Evolutionary conservation across 2,329 filamentous ascomycete genomes (phyloP).

Genomic region (Lasiodiplodia gonubiensis): DNA sequence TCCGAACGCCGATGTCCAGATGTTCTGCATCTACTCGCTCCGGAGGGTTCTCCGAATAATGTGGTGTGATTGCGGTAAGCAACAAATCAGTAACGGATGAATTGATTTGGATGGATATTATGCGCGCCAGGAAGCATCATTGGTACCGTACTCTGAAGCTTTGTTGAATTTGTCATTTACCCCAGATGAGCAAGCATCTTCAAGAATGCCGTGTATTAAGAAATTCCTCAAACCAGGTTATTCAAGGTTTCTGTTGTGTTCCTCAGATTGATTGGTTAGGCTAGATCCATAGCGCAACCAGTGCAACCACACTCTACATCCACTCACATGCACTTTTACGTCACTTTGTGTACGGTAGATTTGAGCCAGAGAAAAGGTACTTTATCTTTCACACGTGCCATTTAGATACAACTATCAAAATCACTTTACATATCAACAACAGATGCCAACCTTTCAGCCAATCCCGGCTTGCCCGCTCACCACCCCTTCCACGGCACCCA

Average conservation of each 20-base stretch:
- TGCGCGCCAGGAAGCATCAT: background rate
- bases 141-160: background rate
- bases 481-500: conserved; percentile 29
- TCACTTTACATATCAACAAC: too few species aligned
- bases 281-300: background rate
- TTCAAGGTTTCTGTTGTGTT: background rate
- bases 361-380: background rate
- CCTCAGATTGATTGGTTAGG: background rate
- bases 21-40: background rate
- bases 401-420: too few species aligned
- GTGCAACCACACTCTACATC: background rate
- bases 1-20: background rate
- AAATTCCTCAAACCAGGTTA: background rate
- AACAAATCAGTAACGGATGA: background rate
- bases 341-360: background rate
- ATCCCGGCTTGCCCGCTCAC: background rate
- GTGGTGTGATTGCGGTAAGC: background rate
- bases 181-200: background rate
- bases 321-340: background rate
- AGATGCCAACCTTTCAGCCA: too few species aligned
- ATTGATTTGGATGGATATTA: background rate
- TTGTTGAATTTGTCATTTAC: background rate
- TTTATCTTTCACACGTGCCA: background rate
- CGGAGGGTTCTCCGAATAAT: background rate
- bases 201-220: background rate